Percentiles rank a stretch among this genome's conserved stretches.
phyloP scores from a whole-genome alignment of 495 filamentous ascomycete species.

The Trichocladium uniseriatum region DNA sequence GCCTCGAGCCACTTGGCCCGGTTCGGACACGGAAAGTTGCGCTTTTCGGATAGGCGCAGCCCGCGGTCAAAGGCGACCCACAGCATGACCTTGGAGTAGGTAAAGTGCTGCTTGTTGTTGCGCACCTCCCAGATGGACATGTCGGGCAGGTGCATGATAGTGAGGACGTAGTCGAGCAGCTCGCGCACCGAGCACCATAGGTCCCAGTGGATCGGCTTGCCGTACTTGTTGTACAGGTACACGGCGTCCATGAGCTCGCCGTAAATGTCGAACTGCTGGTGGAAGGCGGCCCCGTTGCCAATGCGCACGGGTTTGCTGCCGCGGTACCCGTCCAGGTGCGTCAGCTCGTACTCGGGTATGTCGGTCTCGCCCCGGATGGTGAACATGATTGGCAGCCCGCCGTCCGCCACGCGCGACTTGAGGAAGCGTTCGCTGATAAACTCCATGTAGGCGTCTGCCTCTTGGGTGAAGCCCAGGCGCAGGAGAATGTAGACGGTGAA shows the following conservation, averaged over 20 bases:
- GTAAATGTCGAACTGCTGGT: constrained; percentile 68
- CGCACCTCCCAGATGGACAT: constrained; percentile 76
- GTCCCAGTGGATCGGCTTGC: constrained; percentile 64
- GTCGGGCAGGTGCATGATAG: constrained; percentile 49
- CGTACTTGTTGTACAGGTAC: constrained; percentile 70
- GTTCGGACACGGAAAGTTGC: constrained; percentile 60
- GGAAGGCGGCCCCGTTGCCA: constrained; percentile 64
- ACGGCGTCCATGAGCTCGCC: constrained; percentile 67
- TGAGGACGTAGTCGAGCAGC: constrained; percentile 42
- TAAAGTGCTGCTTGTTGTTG: constrained; percentile 61
- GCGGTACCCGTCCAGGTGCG: constrained; percentile 59
- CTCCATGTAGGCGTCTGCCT: constrained; percentile 64
- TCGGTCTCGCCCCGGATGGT: constrained; percentile 63
- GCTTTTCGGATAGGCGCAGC: constrained; percentile 59
- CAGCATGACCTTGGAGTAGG: constrained; percentile 66
- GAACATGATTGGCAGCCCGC: constrained; percentile 68
- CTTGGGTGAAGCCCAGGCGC: constrained; percentile 61
- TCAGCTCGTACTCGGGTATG: constrained; percentile 56
- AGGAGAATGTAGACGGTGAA: constrained; percentile 70
- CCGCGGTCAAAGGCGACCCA: constrained; percentile 70
- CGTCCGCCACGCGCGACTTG: constrained; percentile 34
- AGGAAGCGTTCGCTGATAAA: constrained; percentile 62
- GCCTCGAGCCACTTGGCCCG: constrained; percentile 51
- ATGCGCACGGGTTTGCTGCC: constrained; percentile 61
- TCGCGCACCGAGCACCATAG: constrained; percentile 41